Conservation (phyloP, 345 rosid genomes). For the Euphorbia tirucalli region DNA sequence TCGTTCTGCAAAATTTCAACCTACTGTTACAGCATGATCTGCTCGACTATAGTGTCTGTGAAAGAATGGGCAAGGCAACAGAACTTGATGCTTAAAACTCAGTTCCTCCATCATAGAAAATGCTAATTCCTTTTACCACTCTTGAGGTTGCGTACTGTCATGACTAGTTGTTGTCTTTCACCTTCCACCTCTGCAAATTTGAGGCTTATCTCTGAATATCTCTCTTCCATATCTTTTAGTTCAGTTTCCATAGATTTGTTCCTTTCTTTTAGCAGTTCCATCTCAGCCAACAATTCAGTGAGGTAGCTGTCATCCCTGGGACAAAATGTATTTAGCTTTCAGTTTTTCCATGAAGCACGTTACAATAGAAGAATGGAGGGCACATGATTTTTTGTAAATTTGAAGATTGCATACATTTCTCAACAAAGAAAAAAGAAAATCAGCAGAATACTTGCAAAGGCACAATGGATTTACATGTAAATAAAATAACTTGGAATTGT, state of each 20-base stretch:
- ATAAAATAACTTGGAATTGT: conserved; percentile 17
- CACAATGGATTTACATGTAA: conserved; percentile 13
- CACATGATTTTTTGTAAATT: neutral
- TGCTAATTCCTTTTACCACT: conserved; percentile 52
- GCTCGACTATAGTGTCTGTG: conserved; percentile 6
- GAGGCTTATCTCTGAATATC: conserved; percentile 88
- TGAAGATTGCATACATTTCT: neutral
- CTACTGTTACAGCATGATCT: neutral
- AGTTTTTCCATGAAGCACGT: conserved; percentile 27
- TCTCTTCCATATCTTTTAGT: conserved; percentile 90
- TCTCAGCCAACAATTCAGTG: conserved; percentile 28
- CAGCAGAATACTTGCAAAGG: conserved; percentile 3
- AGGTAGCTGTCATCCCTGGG: conserved; percentile 33
- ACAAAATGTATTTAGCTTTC: conserved; percentile 10
- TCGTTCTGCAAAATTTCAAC: conserved; percentile 2
- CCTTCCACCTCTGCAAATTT: conserved; percentile 95
- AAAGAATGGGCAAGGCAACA: neutral
- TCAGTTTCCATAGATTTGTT: conserved; percentile 75
- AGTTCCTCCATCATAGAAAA: neutral
- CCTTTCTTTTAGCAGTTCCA: conserved; percentile 47
- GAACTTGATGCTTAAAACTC: neutral
- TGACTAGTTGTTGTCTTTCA: conserved; percentile 90
- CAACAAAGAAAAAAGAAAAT: neutral
- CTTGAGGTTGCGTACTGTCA: conserved; percentile 84
- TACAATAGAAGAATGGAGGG: neutral